phyloP scores from a whole-genome alignment of 805 yeast genomes.

The Jamesozyma hellenica region DNA sequence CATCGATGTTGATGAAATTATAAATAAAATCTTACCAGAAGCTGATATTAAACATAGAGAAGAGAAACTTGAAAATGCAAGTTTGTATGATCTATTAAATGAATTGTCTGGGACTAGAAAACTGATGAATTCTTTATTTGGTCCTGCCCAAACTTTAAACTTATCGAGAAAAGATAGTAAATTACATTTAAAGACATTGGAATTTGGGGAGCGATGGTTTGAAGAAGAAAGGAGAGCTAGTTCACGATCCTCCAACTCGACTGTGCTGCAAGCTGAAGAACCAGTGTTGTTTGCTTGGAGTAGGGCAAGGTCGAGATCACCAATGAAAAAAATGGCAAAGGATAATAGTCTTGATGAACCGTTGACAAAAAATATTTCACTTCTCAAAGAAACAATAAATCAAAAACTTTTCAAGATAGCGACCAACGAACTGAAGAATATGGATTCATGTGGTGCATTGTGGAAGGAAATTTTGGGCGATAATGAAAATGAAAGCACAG shows the following conservation, averaged over 20 bases:
- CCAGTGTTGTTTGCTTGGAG: slow-evolving; percentile 27
- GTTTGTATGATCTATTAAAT: slow-evolving; percentile 19
- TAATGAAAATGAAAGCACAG: neutral
- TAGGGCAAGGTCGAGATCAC: slow-evolving; percentile 4
- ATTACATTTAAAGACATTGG: slow-evolving; percentile 2
- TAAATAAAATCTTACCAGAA: neutral
- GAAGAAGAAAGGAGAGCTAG: slow-evolving; percentile 13
- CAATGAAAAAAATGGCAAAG: neutral
- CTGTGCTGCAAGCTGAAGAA: slow-evolving; percentile 14
- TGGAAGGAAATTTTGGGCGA: slow-evolving; percentile 5
- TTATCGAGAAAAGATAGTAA: slow-evolving; percentile 4
- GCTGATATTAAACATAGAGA: neutral
- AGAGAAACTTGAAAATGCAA: neutral
- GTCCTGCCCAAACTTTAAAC: neutral
- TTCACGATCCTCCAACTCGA: slow-evolving; percentile 6
- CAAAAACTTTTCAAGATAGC: slow-evolving; percentile 10
- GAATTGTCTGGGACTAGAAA: slow-evolving; percentile 18
- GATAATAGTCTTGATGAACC: neutral
- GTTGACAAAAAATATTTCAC: neutral
- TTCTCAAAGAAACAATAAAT: slow-evolving; percentile 9
- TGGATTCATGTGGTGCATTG: neutral
- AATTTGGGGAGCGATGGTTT: slow-evolving; percentile 16
- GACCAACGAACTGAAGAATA: slow-evolving; percentile 1
- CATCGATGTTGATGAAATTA: neutral
- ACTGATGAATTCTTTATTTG: slow-evolving; percentile 15